Base-by-base conservation (phyloP, 345 rosid genomes). In the Rhodamnia rubescens region DNA sequence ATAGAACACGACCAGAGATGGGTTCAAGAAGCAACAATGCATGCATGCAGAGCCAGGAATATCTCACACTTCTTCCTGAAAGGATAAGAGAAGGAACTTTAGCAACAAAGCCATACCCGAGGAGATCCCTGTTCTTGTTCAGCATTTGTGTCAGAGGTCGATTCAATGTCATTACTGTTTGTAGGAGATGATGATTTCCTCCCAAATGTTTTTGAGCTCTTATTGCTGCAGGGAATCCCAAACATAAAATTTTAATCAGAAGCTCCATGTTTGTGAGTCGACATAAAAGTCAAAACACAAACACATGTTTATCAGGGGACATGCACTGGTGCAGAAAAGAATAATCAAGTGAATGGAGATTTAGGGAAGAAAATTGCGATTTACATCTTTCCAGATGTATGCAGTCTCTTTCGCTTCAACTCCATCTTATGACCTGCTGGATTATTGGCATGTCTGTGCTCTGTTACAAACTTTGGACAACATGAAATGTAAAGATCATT, bases 401-500 rank as follows among this genome's bases (percentile, higher is more conserved):
- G 81, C 80, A 86, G 81, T 84, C 90, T 88, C 94, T 90, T 92
- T 86, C 90, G 91, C 88, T 93, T 95, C 57, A 26, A 40, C 86
- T 88, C 89, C 89, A 86, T 88, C 87, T 82, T 88, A 26, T 86
- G 88, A 85, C 52, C 56, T 53, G 85, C 85, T 42, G 74, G 87
- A 87, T 90, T 87, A 64, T 85, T 93, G 89, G 87, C 83, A 83
- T 24, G 54, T 74, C 83, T 90, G 87, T 86, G 87, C 83, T 87
- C 87, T 85, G 83, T 88, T 82, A 84, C 90, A 87, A 85, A 87
- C 81, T 88, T 92, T 94, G 94, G 85, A 86, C 51, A 87, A 80
- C 53, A 87, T 85, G 82, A 64, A 40, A 87, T 14, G 54, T 7
- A 87, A 57, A 42, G 27, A 51, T 69, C 80, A 69, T 69, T 18